Evolutionary conservation across 1,284 basidiomycete species (phyloP), one percentile per base, ranked within the genome.

Genomic region (Cutaneotrichosporon dermatis): DNA sequence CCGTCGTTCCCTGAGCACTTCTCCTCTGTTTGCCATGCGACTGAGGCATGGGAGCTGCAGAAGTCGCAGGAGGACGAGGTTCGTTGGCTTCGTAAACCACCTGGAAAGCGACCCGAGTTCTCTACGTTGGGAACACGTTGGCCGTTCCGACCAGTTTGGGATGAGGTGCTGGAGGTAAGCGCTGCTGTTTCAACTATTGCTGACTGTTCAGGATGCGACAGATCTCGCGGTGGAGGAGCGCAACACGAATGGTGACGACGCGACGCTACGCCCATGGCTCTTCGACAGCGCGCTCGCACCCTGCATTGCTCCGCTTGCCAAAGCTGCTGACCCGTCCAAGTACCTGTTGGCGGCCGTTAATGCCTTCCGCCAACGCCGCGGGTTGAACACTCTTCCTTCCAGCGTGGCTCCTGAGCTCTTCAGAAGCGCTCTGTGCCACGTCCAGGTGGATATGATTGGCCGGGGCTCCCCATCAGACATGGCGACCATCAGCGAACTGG

Each of bases 1-100:
- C 72, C 83, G 1, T 84, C 84, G 59, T 95, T 92, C 72, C 93
- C 93, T n/a, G 83, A 85, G 50, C 90, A 94, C 72, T 91, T 83
- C 67, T 87, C 88, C 0, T 76, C 76, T 8, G 83, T 85, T 0
- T 63, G 71, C 48, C 36, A 69, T 9, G 82, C 85, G 0, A 88
- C 86, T 58, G 76, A 80, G 3, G 68, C 71, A 1, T 84, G 83
- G 71, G 82, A 83, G 44, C 69, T 73, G 2, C 74, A 80, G 15
- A 78, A 80, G 25, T 86, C 80, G 39, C 70, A 70, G 2, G 79
- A 83, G 58, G 87, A 70, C 45, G 78, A 80, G 57, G 80, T 75
- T 16, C 78, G 79, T n/a, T 95, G 91, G 91, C 82, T 84, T 40
- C 79, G 86, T 55, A 90, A 86, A 58, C 92, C 93, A 6, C 87